Conservation (phyloP, 257 asterid genomes). For the Nicotiana paniculata region DNA sequence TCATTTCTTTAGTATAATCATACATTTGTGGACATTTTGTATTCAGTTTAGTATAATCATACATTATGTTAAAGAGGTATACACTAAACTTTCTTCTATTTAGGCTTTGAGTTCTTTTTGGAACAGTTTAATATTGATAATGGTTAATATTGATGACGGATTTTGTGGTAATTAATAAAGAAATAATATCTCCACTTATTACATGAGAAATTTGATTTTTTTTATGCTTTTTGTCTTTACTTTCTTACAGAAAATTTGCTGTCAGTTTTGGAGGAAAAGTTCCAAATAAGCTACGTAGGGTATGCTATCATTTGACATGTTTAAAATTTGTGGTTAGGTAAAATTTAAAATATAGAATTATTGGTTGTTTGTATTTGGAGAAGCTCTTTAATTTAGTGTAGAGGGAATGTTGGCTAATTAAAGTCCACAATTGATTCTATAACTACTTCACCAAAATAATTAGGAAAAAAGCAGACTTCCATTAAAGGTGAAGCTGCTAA, state of each 20-base stretch:
- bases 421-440: not conserved
- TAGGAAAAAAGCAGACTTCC: not conserved
- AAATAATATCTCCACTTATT: not conserved
- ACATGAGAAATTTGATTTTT: not conserved
- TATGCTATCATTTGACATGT: not conserved
- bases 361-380: not conserved
- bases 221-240: not conserved
- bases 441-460: conserved; percentile 2
- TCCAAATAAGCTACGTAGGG: not conserved
- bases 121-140: not conserved
- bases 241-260: not conserved
- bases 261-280: not conserved
- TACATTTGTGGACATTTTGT: not conserved
- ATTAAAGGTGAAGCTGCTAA: not conserved
- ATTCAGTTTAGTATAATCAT: not conserved
- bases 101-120: not conserved
- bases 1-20: not conserved
- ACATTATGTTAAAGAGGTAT: not conserved
- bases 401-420: not conserved
- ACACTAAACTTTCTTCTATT: not conserved
- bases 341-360: not conserved
- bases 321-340: conserved; percentile 2
- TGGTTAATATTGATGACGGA: too few species aligned
- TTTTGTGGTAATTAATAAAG: not conserved
- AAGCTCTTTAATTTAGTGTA: not conserved